Conservation (phyloP, 2,329 filamentous ascomycete species). For the Pseudogymnoascus destructans region DNA sequence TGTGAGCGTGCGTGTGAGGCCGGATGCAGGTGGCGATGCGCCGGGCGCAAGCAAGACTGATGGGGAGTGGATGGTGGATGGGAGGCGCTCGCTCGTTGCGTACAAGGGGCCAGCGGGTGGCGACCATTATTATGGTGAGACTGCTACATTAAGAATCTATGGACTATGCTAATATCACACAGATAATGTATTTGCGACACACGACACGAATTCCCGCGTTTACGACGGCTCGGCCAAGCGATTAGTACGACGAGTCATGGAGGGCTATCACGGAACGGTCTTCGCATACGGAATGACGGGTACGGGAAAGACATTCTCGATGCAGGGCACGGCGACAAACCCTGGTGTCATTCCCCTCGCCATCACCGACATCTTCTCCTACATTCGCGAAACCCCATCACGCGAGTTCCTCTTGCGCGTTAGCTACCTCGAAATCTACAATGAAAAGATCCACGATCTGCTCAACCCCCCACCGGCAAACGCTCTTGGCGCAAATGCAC, state of each 20-base stretch:
- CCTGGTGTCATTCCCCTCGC: slow-evolving; percentile 94
- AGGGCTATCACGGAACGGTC: slow-evolving; percentile 95
- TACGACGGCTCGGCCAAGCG: slow-evolving; percentile 93
- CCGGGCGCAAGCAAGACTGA: slow-evolving; percentile 45
- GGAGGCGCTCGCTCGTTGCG: slow-evolving; percentile 65
- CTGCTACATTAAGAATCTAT: background rate
- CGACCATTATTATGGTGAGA: slow-evolving; percentile 79
- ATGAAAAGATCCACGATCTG: slow-evolving; percentile 91
- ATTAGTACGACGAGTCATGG: slow-evolving; percentile 91
- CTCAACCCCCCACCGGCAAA: slow-evolving; percentile 58
- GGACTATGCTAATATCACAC: slow-evolving; percentile 10
- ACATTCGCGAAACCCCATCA: slow-evolving; percentile 91
- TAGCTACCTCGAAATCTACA: slow-evolving; percentile 98
- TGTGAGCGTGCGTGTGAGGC: slow-evolving; percentile 86
- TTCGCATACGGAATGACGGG: slow-evolving; percentile 99
- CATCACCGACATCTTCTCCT: slow-evolving; percentile 98
- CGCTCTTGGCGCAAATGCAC: slow-evolving; percentile 38
- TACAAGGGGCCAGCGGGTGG: slow-evolving; percentile 83
- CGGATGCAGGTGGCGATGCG: slow-evolving; percentile 56
- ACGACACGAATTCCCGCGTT: slow-evolving; percentile 88
- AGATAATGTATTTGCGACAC: slow-evolving; percentile 94
- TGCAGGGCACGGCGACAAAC: slow-evolving; percentile 93
- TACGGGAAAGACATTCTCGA: slow-evolving; percentile 97
- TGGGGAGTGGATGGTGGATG: slow-evolving; percentile 86
- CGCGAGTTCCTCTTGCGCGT: slow-evolving; percentile 89